Evolutionary conservation across 2,329 filamentous ascomycete genomes (phyloP), one percentile per base, ranked within the genome.

Genomic region (Coniochaeta hoffmannii): DNA sequence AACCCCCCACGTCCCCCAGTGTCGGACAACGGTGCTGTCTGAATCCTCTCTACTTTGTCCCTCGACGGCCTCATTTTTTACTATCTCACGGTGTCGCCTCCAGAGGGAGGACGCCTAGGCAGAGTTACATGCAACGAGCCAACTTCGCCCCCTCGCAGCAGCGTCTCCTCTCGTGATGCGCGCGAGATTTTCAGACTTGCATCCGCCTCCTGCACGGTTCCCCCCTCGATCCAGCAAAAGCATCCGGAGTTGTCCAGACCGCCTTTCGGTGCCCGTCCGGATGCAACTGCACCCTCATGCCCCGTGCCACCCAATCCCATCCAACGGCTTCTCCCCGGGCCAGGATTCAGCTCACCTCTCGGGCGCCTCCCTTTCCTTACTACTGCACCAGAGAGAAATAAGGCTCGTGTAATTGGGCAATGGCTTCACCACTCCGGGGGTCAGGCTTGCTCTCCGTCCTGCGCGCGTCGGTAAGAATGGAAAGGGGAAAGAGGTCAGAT

Each of bases 401-500:
- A 26, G 15, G n/a, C 24, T 28, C 2, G 19, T 46, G 41, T 28
- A 46, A 46, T 46, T 46, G 41, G 41, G 41, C 41, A 26, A 46
- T 46, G 8, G 22, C 11, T n/a, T 15, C 41, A 46, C 41, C 36
- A 41, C 15, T 36, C 36, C 36, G 17, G 17, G 36, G 36, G 4
- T 26, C 41, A 46, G 41, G 41, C 41, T 28, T n/a, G 41, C 26
- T 28, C 6, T 28, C 41, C 19, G 41, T 46, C 12, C 41, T 46
- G 41, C 41, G 41, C 19, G 41, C 41, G 41, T 46, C 41, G 24
- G 41, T 12, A 19, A 46, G 22, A 46, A 19, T 34, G 26, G 49
- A 51, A 32, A 51, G 30, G 49, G 49, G n/a, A 26, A 51, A 26
- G 6, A 51, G 49, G 49, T 51, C 49, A 51, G 49, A 51, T 32